Evolutionary conservation across 495 filamentous ascomycete genomes (phyloP), one percentile per base, ranked within the genome.

Genomic region (Xylaria venustula): DNA sequence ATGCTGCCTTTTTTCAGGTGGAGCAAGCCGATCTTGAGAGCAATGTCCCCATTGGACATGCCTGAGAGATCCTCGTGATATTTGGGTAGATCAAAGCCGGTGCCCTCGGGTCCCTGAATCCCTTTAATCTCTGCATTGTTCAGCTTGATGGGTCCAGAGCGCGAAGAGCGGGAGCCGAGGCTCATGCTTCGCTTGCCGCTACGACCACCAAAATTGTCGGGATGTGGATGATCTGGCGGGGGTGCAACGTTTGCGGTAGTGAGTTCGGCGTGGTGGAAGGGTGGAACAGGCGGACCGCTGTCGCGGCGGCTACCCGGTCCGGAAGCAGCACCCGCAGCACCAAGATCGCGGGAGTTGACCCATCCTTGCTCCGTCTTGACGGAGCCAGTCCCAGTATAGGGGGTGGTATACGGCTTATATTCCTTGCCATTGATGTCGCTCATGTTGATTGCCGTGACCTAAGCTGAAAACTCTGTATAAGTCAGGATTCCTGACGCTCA

Each of bases 221-320:
- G 23, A 26, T 32, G 34, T 2, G 49, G 25, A 47, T 34, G 11
- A 14, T 23, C 25, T 12, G 50, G 22, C 15, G 50, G 50, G 17
- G 58, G 50, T n/a, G 58, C 7, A 15, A 48, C 41, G 22, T 28
- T 61, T 41, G 50, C 48, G 49, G 28, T 17, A 8, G 51, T 49
- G n/a, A 54, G 22, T 20, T 54, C 50, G 9, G 50, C 23, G 6
- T 61, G 41, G 50, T 61, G 58, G 42, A 61, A 54, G 12, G 58
- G 20, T 32, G 58, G 58, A 12, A 44, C 32, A 5, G 58, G 49
- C 14, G 32, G 45, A 26, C 49, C 41, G 26, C 49, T 54, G 12
- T 41, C 32, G 30, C 40, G 58, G 14, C 58, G 58, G 9, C 3
- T 17, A 14, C 20, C 76, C 69, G 1, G 86, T 83, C 69, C 87